Evolutionary conservation across 257 asterid genomes (phyloP), one percentile per base, ranked within the genome.

Genomic region (Thymus mandschuricus): DNA sequence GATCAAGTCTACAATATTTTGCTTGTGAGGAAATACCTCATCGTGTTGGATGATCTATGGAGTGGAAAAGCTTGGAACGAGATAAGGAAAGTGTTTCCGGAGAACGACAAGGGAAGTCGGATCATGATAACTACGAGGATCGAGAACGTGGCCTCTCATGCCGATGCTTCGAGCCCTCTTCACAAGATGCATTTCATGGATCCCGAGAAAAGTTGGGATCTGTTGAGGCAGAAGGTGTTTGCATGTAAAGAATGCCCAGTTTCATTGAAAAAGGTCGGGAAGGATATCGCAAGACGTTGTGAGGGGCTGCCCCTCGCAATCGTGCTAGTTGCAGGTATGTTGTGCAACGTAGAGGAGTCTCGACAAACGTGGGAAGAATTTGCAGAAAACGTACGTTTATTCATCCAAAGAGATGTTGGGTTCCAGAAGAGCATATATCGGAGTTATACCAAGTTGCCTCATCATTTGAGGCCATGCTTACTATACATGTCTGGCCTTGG

Each of bases 251-350:
- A 15, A 28, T 51, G n/a, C 2, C 40, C 49, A 1, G 0, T 2
- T 0, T 48, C 9, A 1, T 6, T 71, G 30, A 44, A 21, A 10
- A 34, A 27, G 1, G 34, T 48, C 1, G 75, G 69, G n/a, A 48
- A 38, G 61, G 51, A 57, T n/a, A 58, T 69, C 45, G 74, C 66
- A 0, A 10, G 11, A 9, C 57, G 34, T 27, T 57, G 74, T n/a
- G 28, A 49, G 38, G 74, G 74, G 5, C 15, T 69, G 2, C 67
- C 74, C 3, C 74, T 69, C n/a, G 74, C 74, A 9, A n/a, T 69
- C 44, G 74, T 44, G 6, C 12, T 69, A 44, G 10, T 69, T 45
- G 66, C n/a, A n/a, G n/a, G n/a, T n/a, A n/a, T n/a, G n/a, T n/a
- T n/a, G n/a, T n/a, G n/a, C n/a, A n/a, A n/a, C n/a, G n/a, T n/a